Percentiles rank a stretch among this genome's conserved stretches.
phyloP scores from a whole-genome alignment of 257 asterid genomes.

The Plantago ovata region DNA sequence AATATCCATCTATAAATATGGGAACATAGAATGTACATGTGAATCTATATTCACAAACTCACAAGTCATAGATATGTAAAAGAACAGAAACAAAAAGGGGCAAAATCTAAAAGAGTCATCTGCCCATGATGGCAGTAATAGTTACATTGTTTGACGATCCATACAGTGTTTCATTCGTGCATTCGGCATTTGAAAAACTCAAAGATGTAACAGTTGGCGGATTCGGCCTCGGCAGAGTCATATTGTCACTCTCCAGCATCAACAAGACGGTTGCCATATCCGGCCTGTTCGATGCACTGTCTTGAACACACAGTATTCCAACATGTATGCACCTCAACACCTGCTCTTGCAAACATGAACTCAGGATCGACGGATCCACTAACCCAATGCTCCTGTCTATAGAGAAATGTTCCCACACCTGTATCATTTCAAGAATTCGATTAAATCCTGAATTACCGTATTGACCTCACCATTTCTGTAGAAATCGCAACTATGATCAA shows the following conservation, averaged over 20 bases:
- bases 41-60: not conserved
- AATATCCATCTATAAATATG: too few relatives aligned
- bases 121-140: conserved; percentile 59
- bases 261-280: conserved; percentile 60
- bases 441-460: conserved; percentile 13
- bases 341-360: conserved; percentile 34
- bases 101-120: conserved; percentile 31
- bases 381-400: conserved; percentile 51
- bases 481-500: too few relatives aligned
- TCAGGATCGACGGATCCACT: conserved; percentile 40
- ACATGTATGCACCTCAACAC: conserved; percentile 64
- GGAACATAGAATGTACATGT: not conserved
- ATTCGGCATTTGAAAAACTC: conserved; percentile 41
- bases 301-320: conserved; percentile 80
- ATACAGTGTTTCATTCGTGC: conserved; percentile 45
- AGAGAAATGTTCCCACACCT: conserved; percentile 86
- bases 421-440: conserved; percentile 7
- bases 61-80: not conserved
- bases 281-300: conserved; percentile 54
- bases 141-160: conserved; percentile 57
- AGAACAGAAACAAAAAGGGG: not conserved
- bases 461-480: not conserved
- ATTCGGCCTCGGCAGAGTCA: conserved; percentile 52
- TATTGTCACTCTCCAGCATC: conserved; percentile 65
- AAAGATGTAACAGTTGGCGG: conserved; percentile 59